phyloP scores from a whole-genome alignment of 2,329 filamentous ascomycete species.

The Sporothrix variecibatus region DNA sequence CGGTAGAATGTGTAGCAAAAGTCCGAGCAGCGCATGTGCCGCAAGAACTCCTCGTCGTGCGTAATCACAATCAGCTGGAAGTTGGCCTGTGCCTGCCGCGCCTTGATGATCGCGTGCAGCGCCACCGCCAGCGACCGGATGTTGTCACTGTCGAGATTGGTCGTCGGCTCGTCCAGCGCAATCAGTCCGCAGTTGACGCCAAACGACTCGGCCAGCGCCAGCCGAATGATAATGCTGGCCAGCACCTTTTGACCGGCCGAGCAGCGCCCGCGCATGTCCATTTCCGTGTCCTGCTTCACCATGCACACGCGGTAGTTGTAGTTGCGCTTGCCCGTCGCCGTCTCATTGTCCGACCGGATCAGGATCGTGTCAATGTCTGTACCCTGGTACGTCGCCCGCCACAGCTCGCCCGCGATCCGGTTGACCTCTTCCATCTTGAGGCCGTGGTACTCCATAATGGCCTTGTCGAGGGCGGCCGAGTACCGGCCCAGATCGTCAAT shows the following conservation, averaged over 20 bases:
- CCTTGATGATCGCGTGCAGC: conserved; percentile 82
- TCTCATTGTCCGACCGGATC: conserved; percentile 89
- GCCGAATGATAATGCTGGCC: conserved; percentile 93
- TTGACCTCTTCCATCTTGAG: conserved; percentile 99
- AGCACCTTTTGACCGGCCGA: conserved; percentile 96
- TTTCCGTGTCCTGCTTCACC: conserved; percentile 95
- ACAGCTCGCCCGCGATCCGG: conserved; percentile 90
- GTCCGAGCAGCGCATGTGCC: conserved; percentile 90
- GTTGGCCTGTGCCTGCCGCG: conserved; percentile 82
- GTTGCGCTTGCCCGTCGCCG: conserved; percentile 55
- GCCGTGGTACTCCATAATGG: conserved; percentile 94
- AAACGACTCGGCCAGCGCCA: conserved; percentile 94
- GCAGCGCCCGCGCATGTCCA: conserved; percentile 99
- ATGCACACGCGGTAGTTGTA: conserved; percentile 99
- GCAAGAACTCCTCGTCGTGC: conserved; percentile 94
- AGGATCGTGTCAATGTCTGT: conserved; percentile 97
- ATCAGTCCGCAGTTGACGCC: conserved; percentile 95
- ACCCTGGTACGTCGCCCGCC: conserved; percentile 94
- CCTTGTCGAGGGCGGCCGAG: conserved; percentile 81
- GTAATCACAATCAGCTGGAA: conserved; percentile 99
- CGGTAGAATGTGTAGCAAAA: conserved; percentile 92
- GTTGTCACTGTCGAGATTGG: conserved; percentile 93
- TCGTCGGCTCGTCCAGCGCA: conserved; percentile 90
- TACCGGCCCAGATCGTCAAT: conserved; percentile 89
- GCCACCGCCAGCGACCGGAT: conserved; percentile 85